Evolutionary conservation across 108 stramenopile species (phyloP), one percentile per base, ranked within the genome.

Genomic region (Stephanodiscus minutulus): DNA sequence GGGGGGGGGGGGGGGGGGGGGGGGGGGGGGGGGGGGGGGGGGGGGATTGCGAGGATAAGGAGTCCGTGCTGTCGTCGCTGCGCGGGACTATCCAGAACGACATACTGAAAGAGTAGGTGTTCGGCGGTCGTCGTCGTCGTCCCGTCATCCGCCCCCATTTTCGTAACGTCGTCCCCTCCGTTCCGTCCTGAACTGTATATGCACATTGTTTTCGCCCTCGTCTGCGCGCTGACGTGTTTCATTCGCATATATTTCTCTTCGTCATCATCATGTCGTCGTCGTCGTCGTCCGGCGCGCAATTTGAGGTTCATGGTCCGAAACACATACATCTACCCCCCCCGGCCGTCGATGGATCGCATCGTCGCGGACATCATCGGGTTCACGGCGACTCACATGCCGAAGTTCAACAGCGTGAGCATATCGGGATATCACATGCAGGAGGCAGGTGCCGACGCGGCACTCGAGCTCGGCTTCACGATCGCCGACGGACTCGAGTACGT

Each of bases 351-450:
- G 82, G 83, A 88, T 59, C 84, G 97, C 25, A 82, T 96, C 61
- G 84, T 97, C 18, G 85, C 85, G 10, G 96, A 98, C 83, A 96
- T 98, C 49, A 96, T 98, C 82, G 98, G 96, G 31, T 98, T 87
- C 83, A 97, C 94, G 9, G 81, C 96, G n/a, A 64, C 70, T 24
- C 77, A 94, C 81, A 98, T 98, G 97, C 97, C 97, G 28, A 95
- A 96, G 54, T 99, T 93, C 85, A 98, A 99, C 77, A 91, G 88
- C 80, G 95, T 99, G 50, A 88, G 87, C 56, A 98, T 99, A 66
- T 88, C 86, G 8, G 98, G 98, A 48, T 99, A 99, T 82, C 98
- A 99, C 81, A 97, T 99, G 92, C 98, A 99, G 82, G 98, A 99
- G 73, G 98, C 98, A 5, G 98, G 98, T 7, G 98, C 97, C 20